Base-by-base conservation (phyloP, 768 basidiomycete genomes). In the Cystobasidium onofrii region DNA sequence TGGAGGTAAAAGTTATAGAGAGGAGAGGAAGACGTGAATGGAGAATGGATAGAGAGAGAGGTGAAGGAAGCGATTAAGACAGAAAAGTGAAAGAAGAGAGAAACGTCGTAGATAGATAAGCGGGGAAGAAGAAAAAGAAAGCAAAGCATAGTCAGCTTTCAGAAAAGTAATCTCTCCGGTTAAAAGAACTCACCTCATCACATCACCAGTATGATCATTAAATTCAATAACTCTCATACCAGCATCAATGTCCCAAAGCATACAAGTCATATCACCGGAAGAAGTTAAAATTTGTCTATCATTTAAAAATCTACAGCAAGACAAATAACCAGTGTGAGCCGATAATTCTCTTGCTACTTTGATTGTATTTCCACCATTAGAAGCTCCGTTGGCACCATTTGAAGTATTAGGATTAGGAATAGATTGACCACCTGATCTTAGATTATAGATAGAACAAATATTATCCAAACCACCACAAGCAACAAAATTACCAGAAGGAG, bases 201-300 rank as follows among this genome's bases (percentile, higher is more conserved):
- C 95, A 84, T 99, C 95, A 52, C 96, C 95, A 18, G 96, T 97
- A 81, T 99, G 95, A 82, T 99, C 95, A 80, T 91, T 96, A 82
- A 99, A 99, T 83, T 98, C 96, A 78, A 95, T 90, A n/a, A 94
- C 90, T 75, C 95, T 85, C 0, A 95, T 92, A 76, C 95, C 96
- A 29, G 92, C 92, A 82, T 99, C 95, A 74, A 99, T 92, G 82
- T 99, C 95, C 95, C 96, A 99, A 33, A 98, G 86, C 94, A 99
- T 98, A 82, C 95, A 99, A 36, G 95, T 96, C 95, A 99, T 99
- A 81, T 99, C 95, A 69, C 95, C 95, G 39, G 94, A 97, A 78
- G 88, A 89, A 41, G 95, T 99, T 76, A 99, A 90, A 79, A 99
- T 99, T 85, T 99, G 95, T 65, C 95, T 87, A 83, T 99, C 95